These are phyloP conservation scores for Drechslerella dactyloides DNA, from an alignment of 2,329 filamentous ascomycete genomes.

Conservation along the genomic window DNA sequence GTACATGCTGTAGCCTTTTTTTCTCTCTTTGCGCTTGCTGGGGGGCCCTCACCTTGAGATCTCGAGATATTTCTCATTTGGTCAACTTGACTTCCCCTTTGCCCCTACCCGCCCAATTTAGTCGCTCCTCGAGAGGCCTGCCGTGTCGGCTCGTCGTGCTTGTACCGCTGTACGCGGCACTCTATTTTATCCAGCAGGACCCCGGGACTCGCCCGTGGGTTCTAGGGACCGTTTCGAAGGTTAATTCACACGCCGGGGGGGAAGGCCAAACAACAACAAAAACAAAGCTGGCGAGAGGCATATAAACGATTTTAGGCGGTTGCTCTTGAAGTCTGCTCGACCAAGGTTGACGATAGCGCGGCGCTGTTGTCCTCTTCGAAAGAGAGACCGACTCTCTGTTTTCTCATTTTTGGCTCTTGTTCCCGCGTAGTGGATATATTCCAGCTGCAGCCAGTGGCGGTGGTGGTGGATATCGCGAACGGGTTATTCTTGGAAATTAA, in stretches of 20 bases:
- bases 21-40: not conserved
- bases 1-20: constrained; percentile 9
- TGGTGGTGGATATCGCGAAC: not conserved
- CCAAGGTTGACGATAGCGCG: constrained; percentile 26
- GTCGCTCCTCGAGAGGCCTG: constrained; percentile 43
- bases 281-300: constrained; percentile 27
- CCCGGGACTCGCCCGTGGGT: constrained; percentile 43
- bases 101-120: constrained; percentile 30
- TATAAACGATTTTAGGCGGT: constrained; percentile 36
- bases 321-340: constrained; percentile 15
- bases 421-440: constrained; percentile 19
- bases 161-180: constrained; percentile 36
- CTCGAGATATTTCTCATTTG: constrained; percentile 36
- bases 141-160: constrained; percentile 43
- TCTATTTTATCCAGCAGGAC: constrained; percentile 48
- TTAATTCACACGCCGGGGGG: constrained; percentile 18
- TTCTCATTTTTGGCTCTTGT: constrained; percentile 4
- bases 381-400: not conserved
- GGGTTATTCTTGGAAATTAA: constrained; percentile 2
- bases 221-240: constrained; percentile 39
- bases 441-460: not conserved
- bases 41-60: constrained; percentile 15
- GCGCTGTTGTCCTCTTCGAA: constrained; percentile 23
- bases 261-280: constrained; percentile 43
- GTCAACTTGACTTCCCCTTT: constrained; percentile 17